Evolutionary conservation across 2,329 filamentous ascomycete genomes (phyloP).

Genomic region (Capronia coronata): DNA sequence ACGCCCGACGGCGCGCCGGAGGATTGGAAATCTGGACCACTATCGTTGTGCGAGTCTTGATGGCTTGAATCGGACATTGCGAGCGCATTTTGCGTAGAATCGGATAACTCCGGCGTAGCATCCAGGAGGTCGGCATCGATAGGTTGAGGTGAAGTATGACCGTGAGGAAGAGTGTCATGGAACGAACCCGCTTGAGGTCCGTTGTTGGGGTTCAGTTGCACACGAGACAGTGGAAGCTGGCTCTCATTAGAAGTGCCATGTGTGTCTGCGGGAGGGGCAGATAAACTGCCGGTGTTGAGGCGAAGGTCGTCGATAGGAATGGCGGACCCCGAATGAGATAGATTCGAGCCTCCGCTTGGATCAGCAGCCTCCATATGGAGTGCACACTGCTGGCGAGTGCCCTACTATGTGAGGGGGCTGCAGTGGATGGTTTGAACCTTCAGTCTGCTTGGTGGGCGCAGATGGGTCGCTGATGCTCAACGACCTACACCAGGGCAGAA

Average conservation of each 20-base stretch:
- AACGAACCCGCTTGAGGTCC: conserved; percentile 16
- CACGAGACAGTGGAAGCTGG: too few relatives aligned
- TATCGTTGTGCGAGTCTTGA: conserved; percentile 13
- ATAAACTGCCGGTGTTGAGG: not conserved
- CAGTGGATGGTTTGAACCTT: too few relatives aligned
- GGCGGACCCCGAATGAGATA: too few relatives aligned
- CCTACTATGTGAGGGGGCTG: too few relatives aligned
- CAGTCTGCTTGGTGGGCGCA: too few relatives aligned
- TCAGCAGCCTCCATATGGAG: too few relatives aligned
- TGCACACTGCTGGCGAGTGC: too few relatives aligned
- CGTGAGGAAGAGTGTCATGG: conserved; percentile 14
- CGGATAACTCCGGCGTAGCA: not conserved
- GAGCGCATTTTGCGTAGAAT: not conserved
- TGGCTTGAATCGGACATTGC: not conserved
- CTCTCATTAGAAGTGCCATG: too few relatives aligned
- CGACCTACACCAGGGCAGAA: too few relatives aligned
- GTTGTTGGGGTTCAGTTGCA: not conserved
- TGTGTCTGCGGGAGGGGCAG: not conserved
- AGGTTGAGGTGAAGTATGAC: conserved; percentile 10
- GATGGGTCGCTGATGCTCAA: too few relatives aligned
- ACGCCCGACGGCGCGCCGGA: conserved; percentile 3
- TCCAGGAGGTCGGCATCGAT: not conserved
- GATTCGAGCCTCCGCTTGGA: too few relatives aligned
- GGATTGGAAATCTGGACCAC: conserved; percentile 12
- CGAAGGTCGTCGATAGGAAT: not conserved